These are phyloP conservation scores for Saccharomyces mikatae DNA, from an alignment of 805 yeast species.

Conservation along the genomic window DNA sequence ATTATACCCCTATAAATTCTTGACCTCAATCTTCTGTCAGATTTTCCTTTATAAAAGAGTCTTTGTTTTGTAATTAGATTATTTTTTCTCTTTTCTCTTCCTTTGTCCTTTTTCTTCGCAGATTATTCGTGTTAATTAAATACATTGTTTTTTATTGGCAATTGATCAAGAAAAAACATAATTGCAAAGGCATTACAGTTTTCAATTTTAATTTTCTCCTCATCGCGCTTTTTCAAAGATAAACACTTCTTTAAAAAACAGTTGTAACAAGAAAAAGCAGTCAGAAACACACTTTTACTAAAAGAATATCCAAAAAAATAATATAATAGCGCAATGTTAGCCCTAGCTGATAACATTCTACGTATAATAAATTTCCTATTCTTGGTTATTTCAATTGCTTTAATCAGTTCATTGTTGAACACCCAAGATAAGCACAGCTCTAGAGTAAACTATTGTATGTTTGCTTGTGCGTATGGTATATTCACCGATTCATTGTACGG, in stretches of 20 bases:
- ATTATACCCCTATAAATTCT: background rate
- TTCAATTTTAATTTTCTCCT: background rate
- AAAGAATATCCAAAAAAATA: background rate
- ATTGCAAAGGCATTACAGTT: background rate
- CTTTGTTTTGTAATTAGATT: background rate
- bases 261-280: background rate
- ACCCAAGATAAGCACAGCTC: constrained; percentile 48
- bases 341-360: constrained; percentile 64
- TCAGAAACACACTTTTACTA: background rate
- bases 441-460: constrained; percentile 81
- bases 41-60: background rate
- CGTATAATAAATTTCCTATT: constrained; percentile 69
- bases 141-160: background rate
- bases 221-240: background rate
- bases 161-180: background rate
- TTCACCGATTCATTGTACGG: constrained; percentile 76
- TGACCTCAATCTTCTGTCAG: background rate
- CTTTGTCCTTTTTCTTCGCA: background rate
- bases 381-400: constrained; percentile 72
- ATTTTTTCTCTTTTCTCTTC: background rate
- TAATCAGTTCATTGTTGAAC: constrained; percentile 77
- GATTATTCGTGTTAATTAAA: background rate
- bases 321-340: constrained; percentile 38
- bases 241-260: background rate
- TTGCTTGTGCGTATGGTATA: constrained; percentile 79